Evolutionary conservation across 768 basidiomycete species (phyloP), one percentile per base, ranked within the genome.

Genomic region (Panellus pusillus): DNA sequence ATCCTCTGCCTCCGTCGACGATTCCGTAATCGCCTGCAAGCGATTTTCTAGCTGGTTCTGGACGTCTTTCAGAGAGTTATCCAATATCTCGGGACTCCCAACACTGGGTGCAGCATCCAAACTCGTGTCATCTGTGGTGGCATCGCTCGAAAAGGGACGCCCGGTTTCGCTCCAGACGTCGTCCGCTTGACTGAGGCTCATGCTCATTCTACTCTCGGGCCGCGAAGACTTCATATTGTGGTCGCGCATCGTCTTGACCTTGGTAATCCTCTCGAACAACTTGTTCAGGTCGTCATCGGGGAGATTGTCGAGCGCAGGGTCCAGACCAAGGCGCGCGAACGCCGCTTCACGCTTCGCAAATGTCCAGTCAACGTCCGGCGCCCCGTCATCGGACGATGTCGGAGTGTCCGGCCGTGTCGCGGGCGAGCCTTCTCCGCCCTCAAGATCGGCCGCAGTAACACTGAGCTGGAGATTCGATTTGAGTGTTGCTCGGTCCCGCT

Each of bases 331-430:
- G 44, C 88, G 80, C 1, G 91, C 89, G 35, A 94, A 77, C 3
- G 93, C 95, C 6, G 94, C 94, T 71, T 99, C 97, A 8, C 94
- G 83, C 67, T 91, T 90, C 6, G 97, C 97, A 68, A 86, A 98
- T n/a, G 85, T 90, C 97, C 97, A 99, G 68, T 99, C 97, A 40
- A 93, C 89, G 59, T 92, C 89, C 24, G 82, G 11, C 9, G 14
- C 77, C 50, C 81, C 86, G 19, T 81, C 81, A 3, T 81, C 81
- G 1, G 87, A 88, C 12, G 85, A 84, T 1, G 79, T 74, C 3
- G 89, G 87, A 6, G 91, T 91, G 40, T 86, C 86, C 2, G 93
- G 91, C n/a, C 90, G 83, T 9, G 88, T 83, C 12, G 79, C 79
- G 18, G 79, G 76, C 0, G 79, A 72, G 24, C 60, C 67, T 28